Evolutionary conservation across 2,329 filamentous ascomycete genomes (phyloP), one percentile per base, ranked within the genome.

Genomic region (Plenodomus lindquistii): DNA sequence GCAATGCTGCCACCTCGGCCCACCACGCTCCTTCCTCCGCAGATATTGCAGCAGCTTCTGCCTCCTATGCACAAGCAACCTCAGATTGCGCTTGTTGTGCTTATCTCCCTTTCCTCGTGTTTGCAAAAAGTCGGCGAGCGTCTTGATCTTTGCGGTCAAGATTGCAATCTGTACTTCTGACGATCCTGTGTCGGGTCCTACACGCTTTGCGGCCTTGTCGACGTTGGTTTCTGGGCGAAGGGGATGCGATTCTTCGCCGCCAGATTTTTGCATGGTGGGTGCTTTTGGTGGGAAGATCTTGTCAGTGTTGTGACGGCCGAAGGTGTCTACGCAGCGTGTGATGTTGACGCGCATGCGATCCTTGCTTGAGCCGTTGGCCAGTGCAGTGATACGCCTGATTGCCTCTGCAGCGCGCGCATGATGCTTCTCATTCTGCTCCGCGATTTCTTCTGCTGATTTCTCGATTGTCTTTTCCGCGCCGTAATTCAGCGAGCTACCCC

Each of bases 161-260:
- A 99, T 95, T 38, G 91, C 92, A 59, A 95, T 91, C 78, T 99
- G 94, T n/a, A 99, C 95, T 75, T 99, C 94, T 6, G 90, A 90
- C 63, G 90, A 96, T 29, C 94, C 94, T 1, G 93, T 99, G 70
- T 99, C 94, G 4, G 88, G 88, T 0, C 94, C 94, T n/a, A 86
- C 85, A 24, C 95, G 87, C 40, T 82, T 81, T 37, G 51, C 62
- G 4, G 59, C 44, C 15, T 56, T 65, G 10, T 52, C 58, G 13
- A 54, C 41, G 39, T 70, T 71, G 10, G 66, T 70, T 19, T 63
- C 52, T 0, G 79, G 80, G 59, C 82, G 82, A 20, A 75, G 58
- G 5, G 65, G 50, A 40, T 66, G 44, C 51, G 48, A 72, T 76
- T 75, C 63, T 72, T 60, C 71, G 67, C 74, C 66, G 61, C 76